Conservation (phyloP, 192 early-diverging fungal genomes). For the Rhizophagus clarus region DNA sequence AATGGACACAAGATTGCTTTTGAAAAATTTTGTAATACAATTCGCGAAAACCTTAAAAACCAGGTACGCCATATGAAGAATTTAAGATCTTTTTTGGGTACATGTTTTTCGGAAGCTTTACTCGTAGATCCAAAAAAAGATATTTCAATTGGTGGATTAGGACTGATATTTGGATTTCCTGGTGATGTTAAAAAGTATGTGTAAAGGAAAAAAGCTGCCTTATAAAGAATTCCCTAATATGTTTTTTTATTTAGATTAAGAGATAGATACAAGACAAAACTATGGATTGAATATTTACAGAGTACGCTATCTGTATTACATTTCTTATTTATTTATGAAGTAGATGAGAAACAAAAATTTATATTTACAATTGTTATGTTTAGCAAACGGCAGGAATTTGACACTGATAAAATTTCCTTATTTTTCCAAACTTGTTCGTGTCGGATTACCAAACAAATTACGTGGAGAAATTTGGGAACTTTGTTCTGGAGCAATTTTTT, state of each 20-base stretch:
- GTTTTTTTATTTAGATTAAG: background rate
- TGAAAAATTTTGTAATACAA: constrained; percentile 80
- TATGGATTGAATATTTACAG: constrained; percentile 77
- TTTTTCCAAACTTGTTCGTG: constrained; percentile 86
- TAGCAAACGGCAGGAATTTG: constrained; percentile 81
- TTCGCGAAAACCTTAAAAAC: constrained; percentile 71
- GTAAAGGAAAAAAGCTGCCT: background rate
- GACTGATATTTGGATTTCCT: constrained; percentile 71
- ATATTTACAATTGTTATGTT: background rate
- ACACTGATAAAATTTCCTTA: constrained; percentile 78
- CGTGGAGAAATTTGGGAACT: constrained; percentile 96
- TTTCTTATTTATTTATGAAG: background rate
- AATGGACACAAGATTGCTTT: constrained; percentile 62
- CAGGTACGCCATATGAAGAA: constrained; percentile 79
- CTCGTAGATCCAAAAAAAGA: constrained; percentile 55
- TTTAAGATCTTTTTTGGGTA: constrained; percentile 74
- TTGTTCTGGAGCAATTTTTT: constrained; percentile 83
- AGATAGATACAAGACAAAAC: constrained; percentile 73
- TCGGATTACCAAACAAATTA: constrained; percentile 85
- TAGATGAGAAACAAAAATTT: background rate
- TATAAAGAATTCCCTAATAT: background rate
- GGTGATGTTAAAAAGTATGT: constrained; percentile 70
- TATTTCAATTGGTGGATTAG: constrained; percentile 60
- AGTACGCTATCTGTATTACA: constrained; percentile 40
- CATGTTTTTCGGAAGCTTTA: constrained; percentile 83